Evolutionary conservation across 345 rosid genomes (phyloP).

Genomic region (Aegle marmelos): DNA sequence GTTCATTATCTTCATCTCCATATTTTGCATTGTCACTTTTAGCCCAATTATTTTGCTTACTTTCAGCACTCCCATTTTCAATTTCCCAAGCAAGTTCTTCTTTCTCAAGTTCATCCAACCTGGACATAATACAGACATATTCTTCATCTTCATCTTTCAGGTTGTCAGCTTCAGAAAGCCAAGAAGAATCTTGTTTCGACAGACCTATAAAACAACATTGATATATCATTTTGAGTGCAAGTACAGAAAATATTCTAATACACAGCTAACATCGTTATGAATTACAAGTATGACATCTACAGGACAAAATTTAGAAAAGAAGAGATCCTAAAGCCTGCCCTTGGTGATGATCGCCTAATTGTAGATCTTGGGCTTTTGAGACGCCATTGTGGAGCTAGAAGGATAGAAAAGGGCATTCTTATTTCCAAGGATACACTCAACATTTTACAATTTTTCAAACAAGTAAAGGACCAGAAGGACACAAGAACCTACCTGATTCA

Average conservation of each 20-base stretch:
- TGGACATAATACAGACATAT: slow-evolving; percentile 64
- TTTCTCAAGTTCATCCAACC: slow-evolving; percentile 88
- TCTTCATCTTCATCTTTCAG: slow-evolving; percentile 40
- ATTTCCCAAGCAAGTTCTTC: slow-evolving; percentile 71
- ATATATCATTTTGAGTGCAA: background rate
- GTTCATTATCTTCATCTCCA: slow-evolving; percentile 47
- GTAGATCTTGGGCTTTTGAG: background rate
- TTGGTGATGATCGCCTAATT: background rate
- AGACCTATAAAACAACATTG: slow-evolving; percentile 20
- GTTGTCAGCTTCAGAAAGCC: slow-evolving; percentile 27
- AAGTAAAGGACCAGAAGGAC: background rate
- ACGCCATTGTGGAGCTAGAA: background rate
- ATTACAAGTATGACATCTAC: background rate
- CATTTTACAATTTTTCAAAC: background rate
- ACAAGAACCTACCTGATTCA: slow-evolving; percentile 35
- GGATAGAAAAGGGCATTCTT: background rate
- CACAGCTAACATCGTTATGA: background rate
- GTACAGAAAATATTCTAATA: background rate
- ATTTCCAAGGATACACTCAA: background rate
- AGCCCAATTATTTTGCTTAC: slow-evolving; percentile 16
- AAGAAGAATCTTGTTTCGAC: slow-evolving; percentile 17
- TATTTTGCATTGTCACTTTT: slow-evolving; percentile 9
- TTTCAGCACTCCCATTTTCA: slow-evolving; percentile 21
- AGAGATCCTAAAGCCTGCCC: background rate
- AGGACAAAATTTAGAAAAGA: background rate